These are phyloP conservation scores for Candida methanosorbosa DNA, from an alignment of 805 yeast species.

Conservation along the genomic window DNA sequence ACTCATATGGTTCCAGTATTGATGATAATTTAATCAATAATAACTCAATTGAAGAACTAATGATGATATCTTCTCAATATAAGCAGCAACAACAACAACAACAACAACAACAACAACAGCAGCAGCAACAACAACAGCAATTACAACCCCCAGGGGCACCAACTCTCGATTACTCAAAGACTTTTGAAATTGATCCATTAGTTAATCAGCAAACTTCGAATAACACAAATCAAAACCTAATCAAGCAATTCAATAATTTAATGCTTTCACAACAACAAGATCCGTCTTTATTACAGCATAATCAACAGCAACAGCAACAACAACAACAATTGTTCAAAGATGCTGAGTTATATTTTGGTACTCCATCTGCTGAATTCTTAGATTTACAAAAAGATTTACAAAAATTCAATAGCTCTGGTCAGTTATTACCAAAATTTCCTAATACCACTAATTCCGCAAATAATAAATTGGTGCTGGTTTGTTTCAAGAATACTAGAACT, in stretches of 20 bases:
- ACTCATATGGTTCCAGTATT: not conserved
- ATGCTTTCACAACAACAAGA: constrained; percentile 2
- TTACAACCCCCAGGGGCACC: constrained; percentile 11
- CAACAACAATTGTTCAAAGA: constrained; percentile 13
- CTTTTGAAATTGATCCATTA: constrained; percentile 10
- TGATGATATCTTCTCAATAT: not conserved
- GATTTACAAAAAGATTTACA: constrained; percentile 16
- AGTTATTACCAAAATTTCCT: constrained; percentile 24
- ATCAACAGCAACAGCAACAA: constrained; percentile 16
- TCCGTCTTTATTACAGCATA: too few relatives aligned
- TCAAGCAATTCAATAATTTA: constrained; percentile 9
- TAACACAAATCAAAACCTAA: constrained; percentile 4
- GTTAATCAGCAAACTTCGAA: not conserved
- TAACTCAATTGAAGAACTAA: not conserved
- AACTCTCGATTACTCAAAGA: constrained; percentile 12
- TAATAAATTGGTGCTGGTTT: constrained; percentile 47
- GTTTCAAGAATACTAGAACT: constrained; percentile 70
- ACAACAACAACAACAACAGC: not conserved
- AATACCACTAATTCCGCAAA: constrained; percentile 3
- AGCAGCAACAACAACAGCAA: constrained; percentile 5
- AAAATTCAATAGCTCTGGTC: constrained; percentile 9
- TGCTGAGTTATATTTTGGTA: constrained; percentile 19
- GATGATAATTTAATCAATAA: not conserved
- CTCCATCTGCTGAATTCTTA: constrained; percentile 16
- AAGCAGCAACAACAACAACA: not conserved